These are phyloP conservation scores for Lodderomyces elongisporus DNA, from an alignment of 1,139 yeast genomes.

Conservation along the genomic window DNA sequence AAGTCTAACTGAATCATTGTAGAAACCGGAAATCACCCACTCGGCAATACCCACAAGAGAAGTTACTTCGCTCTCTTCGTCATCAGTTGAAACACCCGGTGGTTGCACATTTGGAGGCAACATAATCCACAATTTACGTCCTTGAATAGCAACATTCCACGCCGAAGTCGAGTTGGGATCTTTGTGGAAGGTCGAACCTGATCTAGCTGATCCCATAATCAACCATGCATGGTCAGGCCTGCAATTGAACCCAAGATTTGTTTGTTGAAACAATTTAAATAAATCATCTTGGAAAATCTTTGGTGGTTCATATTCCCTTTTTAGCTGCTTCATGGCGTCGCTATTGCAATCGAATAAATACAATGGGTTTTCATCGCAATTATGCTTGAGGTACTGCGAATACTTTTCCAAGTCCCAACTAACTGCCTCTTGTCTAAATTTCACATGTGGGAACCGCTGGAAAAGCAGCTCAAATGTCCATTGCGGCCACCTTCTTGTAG, in stretches of 20 bases:
- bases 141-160: conserved; percentile 77
- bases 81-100: conserved; percentile 80
- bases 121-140: conserved; percentile 85
- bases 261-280: conserved; percentile 34
- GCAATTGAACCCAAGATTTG: conserved; percentile 33
- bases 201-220: conserved; percentile 72
- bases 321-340: conserved; percentile 53
- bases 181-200: conserved; percentile 88
- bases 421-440: conserved; percentile 80
- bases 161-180: conserved; percentile 91
- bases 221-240: conserved; percentile 92
- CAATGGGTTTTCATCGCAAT: conserved; percentile 76
- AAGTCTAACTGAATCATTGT: conserved; percentile 50
- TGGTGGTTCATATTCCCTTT: conserved; percentile 54
- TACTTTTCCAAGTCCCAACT: conserved; percentile 69
- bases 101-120: conserved; percentile 72
- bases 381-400: conserved; percentile 53
- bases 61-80: conserved; percentile 83
- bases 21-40: conserved; percentile 82
- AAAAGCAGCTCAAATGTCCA: conserved; percentile 56
- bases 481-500: conserved; percentile 56
- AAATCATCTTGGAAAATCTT: conserved; percentile 47
- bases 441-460: conserved; percentile 51
- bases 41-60: conserved; percentile 87
- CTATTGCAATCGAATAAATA: conserved; percentile 80